These are phyloP conservation scores for Phtheirospermum japonicum DNA, from an alignment of 257 asterid species.

Conservation along the genomic window DNA sequence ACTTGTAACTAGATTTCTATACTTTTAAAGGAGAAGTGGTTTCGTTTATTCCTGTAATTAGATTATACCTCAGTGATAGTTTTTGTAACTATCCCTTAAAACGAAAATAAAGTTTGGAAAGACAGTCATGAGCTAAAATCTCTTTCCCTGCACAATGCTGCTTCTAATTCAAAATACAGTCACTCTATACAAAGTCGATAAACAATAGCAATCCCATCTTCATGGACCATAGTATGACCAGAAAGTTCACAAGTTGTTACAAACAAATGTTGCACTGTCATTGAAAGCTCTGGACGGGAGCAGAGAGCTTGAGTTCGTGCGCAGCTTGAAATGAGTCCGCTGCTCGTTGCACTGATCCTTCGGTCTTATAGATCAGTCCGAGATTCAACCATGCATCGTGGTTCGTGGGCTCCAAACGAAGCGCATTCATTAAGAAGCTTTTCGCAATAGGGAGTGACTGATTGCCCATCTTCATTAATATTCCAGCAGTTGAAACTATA, in stretches of 20 bases:
- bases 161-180: conserved; percentile 5
- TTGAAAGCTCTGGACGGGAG: conserved; percentile 60
- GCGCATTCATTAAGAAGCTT: conserved; percentile 76
- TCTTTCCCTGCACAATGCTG: not conserved
- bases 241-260: conserved; percentile 2
- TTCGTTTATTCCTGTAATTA: no score
- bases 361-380: conserved; percentile 59
- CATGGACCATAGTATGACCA: not conserved
- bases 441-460: conserved; percentile 55
- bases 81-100: not conserved
- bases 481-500: conserved; percentile 69
- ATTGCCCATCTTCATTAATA: conserved; percentile 48
- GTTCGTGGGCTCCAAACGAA: conserved; percentile 74
- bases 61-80: not conserved
- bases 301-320: conserved; percentile 74
- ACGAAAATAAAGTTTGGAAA: not conserved
- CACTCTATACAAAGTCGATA: conserved; percentile 26
- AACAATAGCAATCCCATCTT: not conserved
- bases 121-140: not conserved
- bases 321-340: conserved; percentile 93
- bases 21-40: not conserved
- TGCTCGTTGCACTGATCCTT: conserved; percentile 54
- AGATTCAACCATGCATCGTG: conserved; percentile 74
- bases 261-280: conserved; percentile 9
- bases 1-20: no score